Base-by-base conservation (phyloP, 768 basidiomycete genomes). In the Solioccasus polychromus region DNA sequence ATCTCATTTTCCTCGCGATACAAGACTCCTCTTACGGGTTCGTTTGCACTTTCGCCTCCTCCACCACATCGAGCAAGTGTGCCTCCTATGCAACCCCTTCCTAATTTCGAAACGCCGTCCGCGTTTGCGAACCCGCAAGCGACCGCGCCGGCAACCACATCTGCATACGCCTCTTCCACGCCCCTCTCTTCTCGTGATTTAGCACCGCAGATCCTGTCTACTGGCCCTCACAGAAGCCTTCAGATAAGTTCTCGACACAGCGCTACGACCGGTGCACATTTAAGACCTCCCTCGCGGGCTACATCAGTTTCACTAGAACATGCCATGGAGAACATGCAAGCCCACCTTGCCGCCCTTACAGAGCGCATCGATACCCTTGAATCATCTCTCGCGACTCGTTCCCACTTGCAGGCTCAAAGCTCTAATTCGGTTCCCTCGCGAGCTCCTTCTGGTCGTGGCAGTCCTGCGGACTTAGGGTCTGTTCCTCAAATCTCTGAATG, bases 331-430 rank as follows among this genome's bases (percentile, higher is more conserved):
- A 82, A 77, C 50, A 76, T 92, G 40, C 91, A 94, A 62, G 78
- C 82, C 0, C 86, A 91, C 51, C 68, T 93, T 17, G 88, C 88
- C 1, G 89, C 89, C 6, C 74, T 93, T 35, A 81, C 78, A 8
- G 90, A 92, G 63, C 82, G 92, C 23, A 67, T 93, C n/a, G 91
- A 92, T 55, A 72, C 75, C 12, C 67, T 86, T 8, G 83, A 84
- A 64, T 52, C 62, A 10, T 68, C 73, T 12, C 58, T 76, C 12
- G 52, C 61, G 30, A 50, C 48, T 23, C 53, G 47, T 22, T 24
- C 50, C 25, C 72, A 71, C 18, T 65, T 48, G 8, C 61, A 51
- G 12, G 42, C 35, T 31, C 73, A 74, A 32, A 63, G 68, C 23
- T 73, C 79, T 3, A 66, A 69, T 17, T 71, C 74, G 7, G 59